Conservation (phyloP, 495 filamentous ascomycete species). For the Lophiotrema nucula region DNA sequence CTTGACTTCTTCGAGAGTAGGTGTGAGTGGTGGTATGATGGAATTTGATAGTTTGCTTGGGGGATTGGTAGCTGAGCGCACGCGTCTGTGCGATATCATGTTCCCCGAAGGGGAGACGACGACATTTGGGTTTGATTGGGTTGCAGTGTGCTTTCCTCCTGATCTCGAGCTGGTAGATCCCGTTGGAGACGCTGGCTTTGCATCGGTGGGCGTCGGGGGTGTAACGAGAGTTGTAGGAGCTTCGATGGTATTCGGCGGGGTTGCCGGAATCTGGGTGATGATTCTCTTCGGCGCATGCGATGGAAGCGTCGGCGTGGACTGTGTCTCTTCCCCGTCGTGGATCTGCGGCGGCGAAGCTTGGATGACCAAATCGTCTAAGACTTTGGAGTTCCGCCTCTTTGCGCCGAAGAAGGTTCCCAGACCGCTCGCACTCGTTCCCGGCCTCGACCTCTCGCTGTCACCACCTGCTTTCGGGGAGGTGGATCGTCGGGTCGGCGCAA, state of each 20-base stretch:
- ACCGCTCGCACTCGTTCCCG: conserved; percentile 18
- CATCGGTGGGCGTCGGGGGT: conserved; percentile 45
- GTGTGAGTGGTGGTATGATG: conserved; percentile 66
- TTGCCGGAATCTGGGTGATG: conserved; percentile 34
- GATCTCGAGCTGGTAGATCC: conserved; percentile 27
- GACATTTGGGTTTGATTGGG: conserved; percentile 42
- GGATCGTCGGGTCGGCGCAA: conserved; percentile 31
- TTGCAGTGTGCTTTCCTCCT: conserved; percentile 34
- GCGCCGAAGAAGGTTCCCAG: conserved; percentile 31
- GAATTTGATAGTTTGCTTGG: conserved; percentile 89
- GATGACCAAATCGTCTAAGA: conserved; percentile 15
- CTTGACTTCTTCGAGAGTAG: conserved; percentile 64
- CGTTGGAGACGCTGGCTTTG: conserved; percentile 27
- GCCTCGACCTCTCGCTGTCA: conserved; percentile 26
- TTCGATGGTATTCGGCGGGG: conserved; percentile 39
- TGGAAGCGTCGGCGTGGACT: conserved; percentile 19
- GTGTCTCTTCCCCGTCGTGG: conserved; percentile 20
- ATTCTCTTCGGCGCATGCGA: conserved; percentile 23
- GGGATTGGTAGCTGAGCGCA: conserved; percentile 64
- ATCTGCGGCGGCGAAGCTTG: conserved; percentile 23
- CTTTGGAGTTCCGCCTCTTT: conserved; percentile 17
- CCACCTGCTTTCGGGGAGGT: conserved; percentile 25
- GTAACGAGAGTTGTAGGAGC: conserved; percentile 45
- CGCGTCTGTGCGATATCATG: conserved; percentile 73
- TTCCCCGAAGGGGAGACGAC: conserved; percentile 57